Conservation (phyloP, 768 basidiomycete species). For the Boletus reticuloceps region DNA sequence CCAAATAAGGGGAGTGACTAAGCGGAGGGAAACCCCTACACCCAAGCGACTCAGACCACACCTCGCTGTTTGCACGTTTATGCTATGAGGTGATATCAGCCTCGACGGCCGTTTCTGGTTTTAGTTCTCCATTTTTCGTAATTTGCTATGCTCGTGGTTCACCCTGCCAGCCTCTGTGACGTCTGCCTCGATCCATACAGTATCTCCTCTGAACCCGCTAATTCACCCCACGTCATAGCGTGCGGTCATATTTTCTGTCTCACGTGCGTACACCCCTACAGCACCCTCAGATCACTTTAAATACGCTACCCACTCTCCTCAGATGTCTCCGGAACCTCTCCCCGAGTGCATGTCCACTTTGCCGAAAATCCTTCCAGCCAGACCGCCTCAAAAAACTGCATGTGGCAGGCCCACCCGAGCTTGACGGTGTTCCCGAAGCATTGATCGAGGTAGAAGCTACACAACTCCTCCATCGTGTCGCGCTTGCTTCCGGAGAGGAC, state of each 20-base stretch:
- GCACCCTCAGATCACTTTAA: conserved; percentile 10
- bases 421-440: conserved; percentile 35
- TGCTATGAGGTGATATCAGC: conserved; percentile 34
- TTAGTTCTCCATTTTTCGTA: conserved; percentile 17
- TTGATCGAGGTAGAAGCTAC: conserved; percentile 41
- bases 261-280: conserved; percentile 43
- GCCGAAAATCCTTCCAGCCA: conserved; percentile 57
- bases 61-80: conserved; percentile 31
- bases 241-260: conserved; percentile 79
- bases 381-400: conserved; percentile 65
- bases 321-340: conserved; percentile 56
- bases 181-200: conserved; percentile 67
- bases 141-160: conserved; percentile 56
- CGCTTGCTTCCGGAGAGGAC: conserved; percentile 33
- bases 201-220: conserved; percentile 45
- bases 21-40: conserved; percentile 24
- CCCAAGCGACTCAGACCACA: conserved; percentile 2
- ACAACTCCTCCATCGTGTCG: conserved; percentile 35
- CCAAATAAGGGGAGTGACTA: conserved; percentile 24
- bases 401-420: conserved; percentile 47
- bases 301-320: background rate
- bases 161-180: conserved; percentile 72
- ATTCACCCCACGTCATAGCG: conserved; percentile 66
- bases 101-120: conserved; percentile 27
- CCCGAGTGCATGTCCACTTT: conserved; percentile 61